Base-by-base conservation (phyloP, 2,329 filamentous ascomycete genomes). In the Penicillium brevicompactum region DNA sequence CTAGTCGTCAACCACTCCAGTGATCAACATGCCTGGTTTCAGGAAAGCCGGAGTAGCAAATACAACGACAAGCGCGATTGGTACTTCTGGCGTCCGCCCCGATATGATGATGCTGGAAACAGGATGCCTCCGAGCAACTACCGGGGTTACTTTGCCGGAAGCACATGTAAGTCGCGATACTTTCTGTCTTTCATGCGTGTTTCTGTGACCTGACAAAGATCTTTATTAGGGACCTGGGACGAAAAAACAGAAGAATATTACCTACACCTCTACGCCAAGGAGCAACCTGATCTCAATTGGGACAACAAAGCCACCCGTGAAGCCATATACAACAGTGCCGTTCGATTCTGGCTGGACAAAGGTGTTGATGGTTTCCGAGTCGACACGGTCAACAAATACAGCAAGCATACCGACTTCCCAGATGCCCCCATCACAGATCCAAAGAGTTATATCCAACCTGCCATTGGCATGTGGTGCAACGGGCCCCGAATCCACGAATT, bases 231-330 rank as follows among this genome's bases (percentile, higher is more conserved):
- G 88, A 79, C 84, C 49, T 91, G 84, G 79, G 87, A 90, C 63
- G 84, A 88, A 62, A 68, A 72, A 9, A 88, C 87, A 0, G 77
- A 82, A 51, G 86, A 91, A 69, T 91, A 90, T 69, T 91, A 89
- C 65, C 81, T 91, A 0, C 85, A 88, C 57, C 79, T 92, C 16
- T 92, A 90, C 70, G 84, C 85, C 9, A 82, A 81, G 16, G 83
- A 88, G 60, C 89, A 92, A 70, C 89, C 90, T 0, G 89, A 92
- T 63, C 77, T 92, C 13, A 92, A 92, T 71, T 92, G 88, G 88
- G 87, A 91, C 67, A 87, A 86, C 53, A 76, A 78, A 0, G 82
- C 80, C 18, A 81, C 85, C 0, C 82, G 89, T 2, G 74, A 80
- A 38, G 88, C 87, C 5, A 84, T 91, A 24, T 89, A 90, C 71